Conservation (phyloP, 2,329 filamentous ascomycete genomes). For the Coniella vitis region DNA sequence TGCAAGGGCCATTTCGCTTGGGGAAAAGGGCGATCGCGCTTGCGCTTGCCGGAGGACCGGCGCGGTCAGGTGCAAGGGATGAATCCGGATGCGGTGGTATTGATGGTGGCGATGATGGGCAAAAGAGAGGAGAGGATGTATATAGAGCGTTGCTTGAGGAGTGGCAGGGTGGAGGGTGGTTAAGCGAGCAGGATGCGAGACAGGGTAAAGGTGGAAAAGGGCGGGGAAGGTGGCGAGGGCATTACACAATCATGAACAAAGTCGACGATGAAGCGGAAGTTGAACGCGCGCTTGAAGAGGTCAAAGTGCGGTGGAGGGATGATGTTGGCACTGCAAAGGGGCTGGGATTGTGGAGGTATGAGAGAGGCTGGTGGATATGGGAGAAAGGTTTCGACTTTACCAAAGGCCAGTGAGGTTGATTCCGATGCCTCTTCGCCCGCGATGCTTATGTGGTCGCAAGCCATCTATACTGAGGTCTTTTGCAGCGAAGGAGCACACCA, state of each 20-base stretch:
- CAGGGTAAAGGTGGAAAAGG: too few relatives aligned
- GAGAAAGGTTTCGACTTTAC: conserved; percentile 6
- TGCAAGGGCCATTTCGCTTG: neutral
- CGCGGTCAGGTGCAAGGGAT: too few relatives aligned
- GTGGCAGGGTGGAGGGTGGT: neutral
- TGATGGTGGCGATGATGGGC: neutral
- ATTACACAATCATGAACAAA: conserved; percentile 13
- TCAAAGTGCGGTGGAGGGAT: neutral
- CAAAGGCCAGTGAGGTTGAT: neutral
- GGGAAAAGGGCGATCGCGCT: conserved; percentile 4
- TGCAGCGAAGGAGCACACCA: neutral
- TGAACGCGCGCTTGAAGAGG: conserved; percentile 1
- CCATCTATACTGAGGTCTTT: too few relatives aligned
- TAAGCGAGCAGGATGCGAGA: conserved; percentile 9
- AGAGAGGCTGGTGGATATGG: conserved; percentile 7
- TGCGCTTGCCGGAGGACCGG: neutral
- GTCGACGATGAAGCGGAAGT: conserved; percentile 1
- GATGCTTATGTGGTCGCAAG: too few relatives aligned
- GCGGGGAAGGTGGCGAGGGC: conserved; percentile 1
- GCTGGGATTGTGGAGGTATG: conserved; percentile 8
- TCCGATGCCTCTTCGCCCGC: too few relatives aligned
- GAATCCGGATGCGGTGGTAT: too few relatives aligned
- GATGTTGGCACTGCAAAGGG: conserved; percentile 6
- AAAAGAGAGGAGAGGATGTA: neutral
- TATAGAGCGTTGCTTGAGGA: neutral